Conservation (phyloP, 805 yeast genomes). For the Candida coleopterorum region DNA sequence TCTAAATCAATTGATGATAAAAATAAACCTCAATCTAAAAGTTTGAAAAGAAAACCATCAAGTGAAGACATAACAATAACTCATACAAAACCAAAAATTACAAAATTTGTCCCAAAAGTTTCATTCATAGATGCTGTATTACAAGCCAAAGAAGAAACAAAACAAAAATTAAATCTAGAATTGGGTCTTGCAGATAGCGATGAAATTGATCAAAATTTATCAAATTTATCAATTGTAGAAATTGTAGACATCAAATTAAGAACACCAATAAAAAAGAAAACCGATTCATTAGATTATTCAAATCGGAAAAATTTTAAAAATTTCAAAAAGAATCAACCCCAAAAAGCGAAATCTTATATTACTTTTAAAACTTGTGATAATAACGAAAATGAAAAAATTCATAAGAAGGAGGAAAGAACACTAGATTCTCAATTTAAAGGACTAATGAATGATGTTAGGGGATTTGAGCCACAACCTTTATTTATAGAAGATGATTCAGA, state of each 20-base stretch:
- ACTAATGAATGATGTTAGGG: conserved; percentile 14
- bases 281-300: conserved; percentile 4
- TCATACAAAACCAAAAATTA: conserved; percentile 9
- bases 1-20: neutral
- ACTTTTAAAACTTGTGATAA: conserved; percentile 10
- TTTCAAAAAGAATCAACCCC: conserved; percentile 20
- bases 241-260: conserved; percentile 19
- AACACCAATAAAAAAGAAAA: neutral
- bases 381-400: neutral
- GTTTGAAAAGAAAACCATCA: neutral
- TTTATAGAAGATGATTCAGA: conserved; percentile 5
- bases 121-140: conserved; percentile 27
- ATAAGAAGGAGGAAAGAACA: conserved; percentile 6
- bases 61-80: neutral
- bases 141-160: conserved; percentile 20
- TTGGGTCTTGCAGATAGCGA: conserved; percentile 19
- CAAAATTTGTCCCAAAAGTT: conserved; percentile 13
- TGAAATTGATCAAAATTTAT: conserved; percentile 13
- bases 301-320: conserved; percentile 28
- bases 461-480: conserved; percentile 3
- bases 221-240: conserved; percentile 29
- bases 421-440: conserved; percentile 15
- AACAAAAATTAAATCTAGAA: conserved; percentile 17
- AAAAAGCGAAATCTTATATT: conserved; percentile 16
- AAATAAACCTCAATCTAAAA: neutral